Conservation (phyloP, 176 grass and related monocot genomes). For the Cenchrus americanus region DNA sequence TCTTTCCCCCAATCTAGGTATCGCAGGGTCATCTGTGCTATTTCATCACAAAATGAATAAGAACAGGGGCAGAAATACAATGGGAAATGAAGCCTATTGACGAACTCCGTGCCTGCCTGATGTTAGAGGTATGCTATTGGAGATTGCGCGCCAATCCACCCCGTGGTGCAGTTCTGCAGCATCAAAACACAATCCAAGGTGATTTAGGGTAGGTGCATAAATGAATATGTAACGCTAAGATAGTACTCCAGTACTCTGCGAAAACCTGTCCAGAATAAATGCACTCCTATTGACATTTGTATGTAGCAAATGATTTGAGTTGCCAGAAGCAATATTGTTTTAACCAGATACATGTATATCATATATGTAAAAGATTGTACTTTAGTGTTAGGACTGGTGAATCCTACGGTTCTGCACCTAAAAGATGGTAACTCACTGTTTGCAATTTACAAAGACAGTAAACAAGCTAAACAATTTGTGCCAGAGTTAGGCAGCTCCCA, state of each 20-base stretch:
- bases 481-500: slow-evolving; percentile 12
- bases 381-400: neutral
- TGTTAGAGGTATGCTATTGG: slow-evolving; percentile 57
- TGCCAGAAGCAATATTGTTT: neutral
- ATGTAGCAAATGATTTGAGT: neutral
- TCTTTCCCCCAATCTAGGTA: slow-evolving; percentile 59
- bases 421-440: neutral
- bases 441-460: slow-evolving; percentile 7
- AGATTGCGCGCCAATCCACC: slow-evolving; percentile 58
- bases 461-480: neutral
- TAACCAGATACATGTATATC: neutral
- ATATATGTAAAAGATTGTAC: neutral
- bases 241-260: neutral
- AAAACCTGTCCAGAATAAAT: neutral
- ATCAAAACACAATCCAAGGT: slow-evolving; percentile 29
- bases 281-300: neutral
- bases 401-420: neutral
- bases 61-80: slow-evolving; percentile 46
- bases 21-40: slow-evolving; percentile 64
- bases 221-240: neutral
- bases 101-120: slow-evolving; percentile 49
- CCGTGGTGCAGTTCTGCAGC: slow-evolving; percentile 57
- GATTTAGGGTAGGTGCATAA: neutral
- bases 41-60: slow-evolving; percentile 69
- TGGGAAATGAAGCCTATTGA: slow-evolving; percentile 49